Evolutionary conservation across 306 rosid genomes (phyloP), one percentile per base, ranked within the genome.

Genomic region (Glycyrrhiza uralensis): DNA sequence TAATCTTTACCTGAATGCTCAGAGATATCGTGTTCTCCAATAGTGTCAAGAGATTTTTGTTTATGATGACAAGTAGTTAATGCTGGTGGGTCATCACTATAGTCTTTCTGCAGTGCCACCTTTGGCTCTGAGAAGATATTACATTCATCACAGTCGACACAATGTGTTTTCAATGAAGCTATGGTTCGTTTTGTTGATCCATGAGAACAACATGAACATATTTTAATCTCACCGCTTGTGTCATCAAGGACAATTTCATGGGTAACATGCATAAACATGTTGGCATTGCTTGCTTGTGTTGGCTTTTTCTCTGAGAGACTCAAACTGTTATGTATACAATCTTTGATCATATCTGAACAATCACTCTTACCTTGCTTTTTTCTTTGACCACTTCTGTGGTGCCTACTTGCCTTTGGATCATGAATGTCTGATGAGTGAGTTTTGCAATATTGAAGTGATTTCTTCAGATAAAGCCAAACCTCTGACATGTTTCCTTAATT

Each of bases 361-460:
- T 56, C 35, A 46, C 4, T 47, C 23, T 51, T 59, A 57, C 3
- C 45, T 17, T 36, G 42, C 6, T 19, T 81, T 39, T 51, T 76
- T 81, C 30, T 69, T 2, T 33, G 39, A 22, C 6, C 42, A 35
- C 24, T 46, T 59, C 32, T 41, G 6, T 49, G 65, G 7, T 76
- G 51, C 9, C 30, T 42, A 13, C 13, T 67, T 70, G 59, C 33
- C 46, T 41, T 46, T 1, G 88, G 85, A 54, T 79, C 86, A 81
- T 78, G 59, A 59, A 85, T 88, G 46, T 81, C 88, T 29, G 79
- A 66, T 26, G 66, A 68, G n/a, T 69, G 35, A 32, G 81, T 22
- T 49, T 77, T 85, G 85, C 87, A 83, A 29, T 15, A n/a, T n/a
- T n/a, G 57, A 55, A 82, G 56, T 45, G 88, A 81, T 46, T 70